Evolutionary conservation across 768 basidiomycete genomes (phyloP).

Genomic region (Hygrocybe coccinea): DNA sequence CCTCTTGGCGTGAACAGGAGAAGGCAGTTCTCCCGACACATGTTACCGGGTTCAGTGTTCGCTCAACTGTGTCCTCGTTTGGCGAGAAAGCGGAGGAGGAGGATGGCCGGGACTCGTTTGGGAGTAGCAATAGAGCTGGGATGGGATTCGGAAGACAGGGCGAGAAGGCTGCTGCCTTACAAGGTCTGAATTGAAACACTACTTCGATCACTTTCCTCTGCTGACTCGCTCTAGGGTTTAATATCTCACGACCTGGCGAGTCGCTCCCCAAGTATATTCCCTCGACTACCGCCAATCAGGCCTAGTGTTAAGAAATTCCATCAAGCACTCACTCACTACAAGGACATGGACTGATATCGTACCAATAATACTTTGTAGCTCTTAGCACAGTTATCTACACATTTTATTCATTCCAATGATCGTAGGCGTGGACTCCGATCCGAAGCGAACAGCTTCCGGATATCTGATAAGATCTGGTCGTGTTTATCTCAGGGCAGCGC

Average conservation of each 20-base stretch:
- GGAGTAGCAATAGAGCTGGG: slow-evolving; percentile 35
- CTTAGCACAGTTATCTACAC: neutral
- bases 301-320: no score
- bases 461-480: no score
- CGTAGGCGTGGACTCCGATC: no score
- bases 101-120: slow-evolving; percentile 8
- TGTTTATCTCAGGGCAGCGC: no score
- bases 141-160: slow-evolving; percentile 79
- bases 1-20: slow-evolving; percentile 56
- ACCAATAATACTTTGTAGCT: neutral
- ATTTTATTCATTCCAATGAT: no score
- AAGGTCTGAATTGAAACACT: slow-evolving; percentile 42
- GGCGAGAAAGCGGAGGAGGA: slow-evolving; percentile 8
- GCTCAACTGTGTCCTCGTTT: slow-evolving; percentile 28
- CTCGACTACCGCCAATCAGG: neutral
- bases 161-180: slow-evolving; percentile 69
- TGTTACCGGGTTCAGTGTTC: slow-evolving; percentile 35
- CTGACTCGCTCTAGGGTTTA: slow-evolving; percentile 38
- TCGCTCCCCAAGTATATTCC: slow-evolving; percentile 50
- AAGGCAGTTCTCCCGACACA: slow-evolving; percentile 54
- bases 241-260: slow-evolving; percentile 55
- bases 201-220: neutral
- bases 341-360: neutral
- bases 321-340: no score
- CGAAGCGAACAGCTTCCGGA: no score